phyloP scores from a whole-genome alignment of 2,329 filamentous ascomycete species.

The Talaromyces sp. region DNA sequence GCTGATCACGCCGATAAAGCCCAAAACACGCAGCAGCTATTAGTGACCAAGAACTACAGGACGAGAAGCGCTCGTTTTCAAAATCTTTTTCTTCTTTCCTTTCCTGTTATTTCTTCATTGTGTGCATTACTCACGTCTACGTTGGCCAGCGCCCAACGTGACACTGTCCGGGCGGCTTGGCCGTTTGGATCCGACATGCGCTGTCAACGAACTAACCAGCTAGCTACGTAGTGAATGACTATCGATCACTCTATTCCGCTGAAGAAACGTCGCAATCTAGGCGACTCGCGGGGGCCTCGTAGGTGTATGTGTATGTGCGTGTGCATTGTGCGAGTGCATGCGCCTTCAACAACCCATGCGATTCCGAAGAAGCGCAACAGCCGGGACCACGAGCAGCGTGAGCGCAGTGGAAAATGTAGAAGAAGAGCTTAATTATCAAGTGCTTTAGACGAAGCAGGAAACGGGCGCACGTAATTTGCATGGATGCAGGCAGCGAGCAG shows the following conservation, averaged over 20 bases:
- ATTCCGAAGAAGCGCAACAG: slow-evolving; percentile 4
- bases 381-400: neutral
- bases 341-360: slow-evolving; percentile 1
- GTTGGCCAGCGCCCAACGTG: neutral
- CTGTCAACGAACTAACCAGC: neutral
- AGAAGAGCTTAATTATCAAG: neutral
- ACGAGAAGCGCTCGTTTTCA: neutral
- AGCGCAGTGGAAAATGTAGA: neutral
- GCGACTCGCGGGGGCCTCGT: slow-evolving; percentile 2
- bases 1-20: neutral
- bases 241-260: neutral
- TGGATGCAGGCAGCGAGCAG: neutral
- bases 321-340: neutral
- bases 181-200: neutral
- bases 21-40: neutral
- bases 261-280: neutral
- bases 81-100: neutral
- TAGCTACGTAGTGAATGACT: neutral
- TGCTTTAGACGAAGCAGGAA: neutral
- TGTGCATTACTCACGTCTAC: neutral
- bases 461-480: neutral
- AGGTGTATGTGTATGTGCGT: neutral
- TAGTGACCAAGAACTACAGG: neutral
- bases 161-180: neutral
- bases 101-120: neutral